Percentiles rank a stretch among this genome's conserved stretches.
Conservation (phyloP, 225 moss, liverwort and hornwort genomes). For the Rhytidiadelphus loreus region DNA sequence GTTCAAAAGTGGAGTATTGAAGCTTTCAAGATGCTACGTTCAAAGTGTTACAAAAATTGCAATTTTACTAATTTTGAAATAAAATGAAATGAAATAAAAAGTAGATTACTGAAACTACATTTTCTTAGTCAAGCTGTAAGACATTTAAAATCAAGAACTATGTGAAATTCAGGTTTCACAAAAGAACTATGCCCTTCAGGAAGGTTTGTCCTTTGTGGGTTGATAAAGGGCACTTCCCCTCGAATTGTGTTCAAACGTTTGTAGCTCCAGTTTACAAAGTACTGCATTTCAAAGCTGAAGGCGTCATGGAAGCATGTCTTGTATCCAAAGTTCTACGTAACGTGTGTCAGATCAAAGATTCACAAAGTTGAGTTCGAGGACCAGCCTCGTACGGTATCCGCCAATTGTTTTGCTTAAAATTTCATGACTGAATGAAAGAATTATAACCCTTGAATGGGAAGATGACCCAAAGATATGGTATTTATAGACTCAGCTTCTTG, state of each 20-base stretch:
- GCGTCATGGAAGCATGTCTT: background rate
- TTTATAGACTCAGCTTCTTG: background rate
- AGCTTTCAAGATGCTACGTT: background rate
- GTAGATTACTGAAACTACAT: background rate
- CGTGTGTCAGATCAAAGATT: background rate
- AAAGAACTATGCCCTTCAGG: background rate
- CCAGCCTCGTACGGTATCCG: background rate
- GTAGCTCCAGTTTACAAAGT: background rate
- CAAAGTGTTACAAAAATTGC: background rate
- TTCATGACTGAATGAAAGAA: constrained; percentile 20
- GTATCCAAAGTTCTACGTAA: background rate
- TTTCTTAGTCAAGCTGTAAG: background rate
- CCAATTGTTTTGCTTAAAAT: background rate
- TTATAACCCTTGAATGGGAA: constrained; percentile 1
- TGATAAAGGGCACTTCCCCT: background rate
- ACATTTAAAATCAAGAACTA: background rate
- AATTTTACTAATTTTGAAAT: background rate
- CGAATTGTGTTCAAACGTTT: background rate
- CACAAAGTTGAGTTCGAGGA: background rate
- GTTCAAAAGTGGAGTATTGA: background rate
- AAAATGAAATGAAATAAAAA: background rate
- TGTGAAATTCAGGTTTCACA: background rate
- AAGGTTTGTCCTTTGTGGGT: background rate
- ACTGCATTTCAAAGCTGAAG: background rate
- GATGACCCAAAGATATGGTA: background rate